Base-by-base conservation (phyloP, 768 basidiomycete species). In the Pholiota conissans region DNA sequence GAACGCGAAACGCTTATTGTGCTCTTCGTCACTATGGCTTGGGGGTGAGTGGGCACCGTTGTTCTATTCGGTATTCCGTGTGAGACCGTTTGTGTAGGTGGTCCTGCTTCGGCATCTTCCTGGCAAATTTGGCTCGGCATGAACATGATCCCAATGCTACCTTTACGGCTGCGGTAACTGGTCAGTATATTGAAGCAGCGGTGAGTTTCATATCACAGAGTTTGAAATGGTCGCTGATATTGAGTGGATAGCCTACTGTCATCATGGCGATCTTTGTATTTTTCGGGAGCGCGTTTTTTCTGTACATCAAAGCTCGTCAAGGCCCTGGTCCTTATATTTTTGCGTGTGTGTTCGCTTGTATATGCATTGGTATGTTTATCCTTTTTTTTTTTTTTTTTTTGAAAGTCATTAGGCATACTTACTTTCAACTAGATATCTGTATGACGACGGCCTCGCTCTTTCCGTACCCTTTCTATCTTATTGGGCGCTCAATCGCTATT, bases 231-330 rank as follows among this genome's bases (percentile, higher is more conserved):
- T 8, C 27, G 20, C 42, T 24, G 13, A 49, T 26, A 56, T 63
- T 30, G n/a, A 24, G 18, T 34, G 22, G 5, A 28, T 60, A 85
- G 77, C 87, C 89, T 0, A 78, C 81, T 1, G 70, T 84, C 37
- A 85, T 91, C 40, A 57, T 84, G 1, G 83, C 74, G 2, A 70
- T 85, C 26, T 91, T 89, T 62, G 71, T 92, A 7, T 88, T 87
- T 65, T 24, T 86, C 3, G 88, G 87, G 3, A 82, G 76, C 55
- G 72, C 73, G 0, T 71, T 83, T 57, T 78, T 90, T 55, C 63
- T 88, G 18, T 90, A 80, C 65, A 63, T 89, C 51, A 85, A 79
- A 64, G 84, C 84, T 0, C 74, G 81, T 22, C 65, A 79, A 60
- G 84, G 87, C 2, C 86, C 87, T 0, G 85, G 88, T 0, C 88